Evolutionary conservation across 1,284 basidiomycete genomes (phyloP).

Genomic region (Irpex lacteus): DNA sequence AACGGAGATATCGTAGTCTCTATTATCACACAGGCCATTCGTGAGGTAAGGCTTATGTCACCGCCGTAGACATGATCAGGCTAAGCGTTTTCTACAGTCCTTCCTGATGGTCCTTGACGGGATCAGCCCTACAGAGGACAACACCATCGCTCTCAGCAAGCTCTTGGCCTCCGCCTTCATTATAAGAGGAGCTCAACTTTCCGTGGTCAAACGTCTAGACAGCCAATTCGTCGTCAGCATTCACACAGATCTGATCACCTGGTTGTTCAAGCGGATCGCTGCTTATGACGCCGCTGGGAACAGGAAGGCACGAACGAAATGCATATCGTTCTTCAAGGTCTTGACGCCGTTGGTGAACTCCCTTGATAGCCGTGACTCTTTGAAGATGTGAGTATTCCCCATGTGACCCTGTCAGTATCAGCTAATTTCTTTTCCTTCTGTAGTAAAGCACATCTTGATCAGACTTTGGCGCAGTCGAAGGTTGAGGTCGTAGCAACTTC

Average conservation of each 20-base stretch:
- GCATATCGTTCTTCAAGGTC: constrained; percentile 77
- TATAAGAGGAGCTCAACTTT: constrained; percentile 87
- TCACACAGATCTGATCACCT: constrained; percentile 72
- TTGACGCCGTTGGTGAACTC: constrained; percentile 66
- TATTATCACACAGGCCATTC: constrained; percentile 67
- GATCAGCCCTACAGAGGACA: constrained; percentile 55
- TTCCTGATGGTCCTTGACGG: constrained; percentile 77
- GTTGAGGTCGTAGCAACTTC: constrained; percentile 64
- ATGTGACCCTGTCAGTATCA: background rate
- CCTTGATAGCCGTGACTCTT: constrained; percentile 70
- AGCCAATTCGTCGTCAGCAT: constrained; percentile 69
- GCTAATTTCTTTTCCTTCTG: constrained; percentile 7
- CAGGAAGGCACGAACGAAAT: constrained; percentile 56
- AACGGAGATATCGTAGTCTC: constrained; percentile 67
- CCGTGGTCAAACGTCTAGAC: constrained; percentile 75
- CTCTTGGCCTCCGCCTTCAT: constrained; percentile 71
- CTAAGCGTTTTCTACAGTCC: constrained; percentile 47
- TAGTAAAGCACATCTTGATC: constrained; percentile 85
- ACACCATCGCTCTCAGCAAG: constrained; percentile 75
- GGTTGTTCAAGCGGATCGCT: constrained; percentile 67
- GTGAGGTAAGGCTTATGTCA: constrained; percentile 52
- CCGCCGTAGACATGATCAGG: background rate
- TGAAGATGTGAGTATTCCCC: constrained; percentile 63
- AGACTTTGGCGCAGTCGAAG: constrained; percentile 68
- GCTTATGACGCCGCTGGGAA: constrained; percentile 60